Conservation (phyloP, 2,329 filamentous ascomycete species). For the Sporothrix protearum region DNA sequence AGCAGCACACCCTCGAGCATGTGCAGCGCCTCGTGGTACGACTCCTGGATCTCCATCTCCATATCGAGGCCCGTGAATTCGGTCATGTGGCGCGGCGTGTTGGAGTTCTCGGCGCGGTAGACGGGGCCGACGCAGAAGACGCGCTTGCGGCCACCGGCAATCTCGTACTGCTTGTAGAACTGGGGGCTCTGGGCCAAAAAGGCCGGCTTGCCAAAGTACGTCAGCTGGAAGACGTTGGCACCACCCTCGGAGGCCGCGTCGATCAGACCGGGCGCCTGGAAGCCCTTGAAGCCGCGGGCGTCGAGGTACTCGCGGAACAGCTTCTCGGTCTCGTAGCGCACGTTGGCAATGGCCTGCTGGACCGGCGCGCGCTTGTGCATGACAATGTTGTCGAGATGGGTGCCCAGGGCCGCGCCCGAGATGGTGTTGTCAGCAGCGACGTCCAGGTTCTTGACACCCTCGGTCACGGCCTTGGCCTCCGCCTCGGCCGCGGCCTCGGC, state of each 20-base stretch:
- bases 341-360: conserved; percentile 73
- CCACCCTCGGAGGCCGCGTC: conserved; percentile 91
- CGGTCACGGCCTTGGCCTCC: conserved; percentile 46
- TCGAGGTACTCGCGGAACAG: conserved; percentile 61
- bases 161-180: conserved; percentile 85
- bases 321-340: conserved; percentile 43
- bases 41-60: conserved; percentile 81
- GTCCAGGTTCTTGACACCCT: conserved; percentile 36
- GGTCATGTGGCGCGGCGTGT: conserved; percentile 80
- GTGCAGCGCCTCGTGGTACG: conserved; percentile 70
- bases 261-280: conserved; percentile 86
- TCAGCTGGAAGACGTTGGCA: conserved; percentile 82
- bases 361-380: conserved; percentile 90
- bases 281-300: conserved; percentile 70
- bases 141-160: conserved; percentile 71
- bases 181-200: conserved; percentile 78
- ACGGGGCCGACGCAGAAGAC: conserved; percentile 78
- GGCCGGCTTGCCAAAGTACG: conserved; percentile 83
- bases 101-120: conserved; percentile 81
- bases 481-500: conserved; percentile 27
- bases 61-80: conserved; percentile 87
- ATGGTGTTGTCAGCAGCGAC: conserved; percentile 37
- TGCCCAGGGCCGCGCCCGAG: conserved; percentile 76
- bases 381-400: conserved; percentile 83
- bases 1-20: conserved; percentile 72